These are phyloP conservation scores for Dactylellina drechsleri DNA, from an alignment of 2,329 filamentous ascomycete species.

Conservation along the genomic window DNA sequence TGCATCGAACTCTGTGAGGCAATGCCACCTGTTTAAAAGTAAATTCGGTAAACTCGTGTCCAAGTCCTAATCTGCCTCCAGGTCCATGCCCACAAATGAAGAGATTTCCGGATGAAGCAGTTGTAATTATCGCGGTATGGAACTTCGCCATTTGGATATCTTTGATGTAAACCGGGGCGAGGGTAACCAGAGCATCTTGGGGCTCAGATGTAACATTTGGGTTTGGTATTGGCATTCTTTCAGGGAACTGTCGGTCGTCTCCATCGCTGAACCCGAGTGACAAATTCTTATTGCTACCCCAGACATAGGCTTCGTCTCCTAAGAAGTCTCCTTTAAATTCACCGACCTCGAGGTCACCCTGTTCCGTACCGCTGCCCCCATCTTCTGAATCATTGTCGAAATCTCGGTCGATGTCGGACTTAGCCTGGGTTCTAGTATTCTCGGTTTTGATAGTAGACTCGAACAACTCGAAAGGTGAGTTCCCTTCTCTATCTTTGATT, in stretches of 20 bases:
- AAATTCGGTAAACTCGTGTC: conserved; percentile 85
- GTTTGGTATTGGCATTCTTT: conserved; percentile 79
- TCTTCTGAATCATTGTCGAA: conserved; percentile 65
- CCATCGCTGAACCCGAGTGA: conserved; percentile 94
- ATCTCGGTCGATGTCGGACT: conserved; percentile 63
- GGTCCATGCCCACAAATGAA: conserved; percentile 93
- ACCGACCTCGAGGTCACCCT: conserved; percentile 58
- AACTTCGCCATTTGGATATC: conserved; percentile 78
- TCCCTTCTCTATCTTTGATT: conserved; percentile 87
- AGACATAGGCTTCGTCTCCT: conserved; percentile 89
- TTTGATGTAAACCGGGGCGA: conserved; percentile 34
- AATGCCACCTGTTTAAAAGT: conserved; percentile 82
- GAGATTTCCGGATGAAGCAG: conserved; percentile 86
- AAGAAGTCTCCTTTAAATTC: conserved; percentile 60
- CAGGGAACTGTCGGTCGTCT: conserved; percentile 92
- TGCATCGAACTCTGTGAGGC: conserved; percentile 70
- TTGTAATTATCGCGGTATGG: conserved; percentile 87
- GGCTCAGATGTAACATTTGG: conserved; percentile 67
- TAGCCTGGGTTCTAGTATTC: conserved; percentile 54
- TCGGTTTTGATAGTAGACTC: conserved; percentile 83
- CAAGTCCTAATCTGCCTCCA: conserved; percentile 86
- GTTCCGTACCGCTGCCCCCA: conserved; percentile 16
- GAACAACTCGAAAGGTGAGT: conserved; percentile 89
- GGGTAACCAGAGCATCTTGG: conserved; percentile 19
- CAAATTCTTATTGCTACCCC: conserved; percentile 95